phyloP scores from a whole-genome alignment of 2,329 filamentous ascomycete species.

The Epichloe sp. region DNA sequence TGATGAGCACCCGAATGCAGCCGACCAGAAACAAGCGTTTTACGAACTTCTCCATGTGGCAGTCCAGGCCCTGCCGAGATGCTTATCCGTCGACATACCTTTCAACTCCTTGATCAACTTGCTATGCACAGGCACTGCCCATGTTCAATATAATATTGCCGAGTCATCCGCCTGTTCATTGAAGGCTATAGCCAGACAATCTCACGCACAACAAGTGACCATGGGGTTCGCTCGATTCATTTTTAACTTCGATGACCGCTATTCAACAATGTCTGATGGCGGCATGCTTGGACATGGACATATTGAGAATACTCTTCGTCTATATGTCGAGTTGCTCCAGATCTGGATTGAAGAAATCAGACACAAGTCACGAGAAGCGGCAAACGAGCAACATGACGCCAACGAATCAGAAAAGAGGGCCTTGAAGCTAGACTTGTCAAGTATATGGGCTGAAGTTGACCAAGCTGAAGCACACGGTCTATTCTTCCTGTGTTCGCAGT shows the following conservation, averaged over 20 bases:
- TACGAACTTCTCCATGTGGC: constrained; percentile 93
- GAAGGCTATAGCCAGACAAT: constrained; percentile 88
- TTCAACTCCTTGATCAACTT: constrained; percentile 92
- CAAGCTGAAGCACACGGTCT: constrained; percentile 93
- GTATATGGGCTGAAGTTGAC: constrained; percentile 85
- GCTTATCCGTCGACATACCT: constrained; percentile 77
- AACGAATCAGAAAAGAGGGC: constrained; percentile 54
- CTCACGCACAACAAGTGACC: constrained; percentile 86
- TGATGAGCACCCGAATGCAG: constrained; percentile 59
- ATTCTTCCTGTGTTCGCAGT: constrained; percentile 96
- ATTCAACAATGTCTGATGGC: constrained; percentile 95
- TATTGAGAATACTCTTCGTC: constrained; percentile 81
- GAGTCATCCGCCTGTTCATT: constrained; percentile 82
- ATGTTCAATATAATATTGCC: constrained; percentile 86
- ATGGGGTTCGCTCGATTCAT: constrained; percentile 96
- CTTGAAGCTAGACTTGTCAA: constrained; percentile 71
- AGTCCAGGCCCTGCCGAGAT: constrained; percentile 89
- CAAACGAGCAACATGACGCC: constrained; percentile 50
- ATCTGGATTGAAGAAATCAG: constrained; percentile 98
- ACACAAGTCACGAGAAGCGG: constrained; percentile 65
- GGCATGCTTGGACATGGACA: constrained; percentile 90
- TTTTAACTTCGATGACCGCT: constrained; percentile 95
- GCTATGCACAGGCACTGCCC: constrained; percentile 89
- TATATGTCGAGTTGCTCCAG: constrained; percentile 86
- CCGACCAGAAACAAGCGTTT: constrained; percentile 84